Conservation (phyloP, 2,329 filamentous ascomycete genomes). For the Pseudogymnoascus sp. region DNA sequence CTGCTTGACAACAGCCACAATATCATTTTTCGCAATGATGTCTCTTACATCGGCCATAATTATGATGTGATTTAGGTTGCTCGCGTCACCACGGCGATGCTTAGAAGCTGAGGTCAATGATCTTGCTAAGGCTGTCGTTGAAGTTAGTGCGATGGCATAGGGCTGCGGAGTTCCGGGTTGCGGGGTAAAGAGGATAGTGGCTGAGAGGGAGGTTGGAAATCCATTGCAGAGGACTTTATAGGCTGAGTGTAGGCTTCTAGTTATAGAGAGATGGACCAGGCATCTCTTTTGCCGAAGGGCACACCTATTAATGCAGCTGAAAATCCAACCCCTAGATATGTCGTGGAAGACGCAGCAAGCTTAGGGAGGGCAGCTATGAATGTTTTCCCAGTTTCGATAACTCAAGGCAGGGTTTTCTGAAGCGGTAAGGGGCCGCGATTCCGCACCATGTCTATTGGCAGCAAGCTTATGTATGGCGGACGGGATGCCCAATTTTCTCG, state of each 20-base stretch:
- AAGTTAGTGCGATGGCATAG: conserved; percentile 35
- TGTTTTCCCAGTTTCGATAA: conserved; percentile 29
- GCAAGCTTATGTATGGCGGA: too few relatives aligned
- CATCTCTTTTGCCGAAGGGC: conserved; percentile 51
- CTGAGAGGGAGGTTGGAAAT: conserved; percentile 47
- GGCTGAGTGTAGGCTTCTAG: conserved; percentile 16
- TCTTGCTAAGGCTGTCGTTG: conserved; percentile 40
- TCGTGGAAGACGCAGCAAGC: conserved; percentile 19
- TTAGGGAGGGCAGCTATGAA: conserved; percentile 29
- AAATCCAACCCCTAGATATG: too few relatives aligned
- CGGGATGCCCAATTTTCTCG: too few relatives aligned
- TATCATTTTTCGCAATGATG: conserved; percentile 41
- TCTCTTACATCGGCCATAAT: conserved; percentile 48
- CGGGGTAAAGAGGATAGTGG: conserved; percentile 42
- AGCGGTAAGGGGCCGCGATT: conserved; percentile 30
- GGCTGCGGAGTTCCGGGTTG: conserved; percentile 38
- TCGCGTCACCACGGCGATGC: conserved; percentile 43
- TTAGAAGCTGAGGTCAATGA: conserved; percentile 39
- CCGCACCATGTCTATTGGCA: too few relatives aligned
- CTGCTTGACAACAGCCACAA: conserved; percentile 54
- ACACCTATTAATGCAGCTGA: conserved; percentile 26
- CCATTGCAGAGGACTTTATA: conserved; percentile 47
- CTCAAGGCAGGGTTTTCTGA: conserved; percentile 37
- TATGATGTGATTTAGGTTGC: conserved; percentile 44
- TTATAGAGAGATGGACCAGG: conserved; percentile 46